phyloP scores from a whole-genome alignment of 2,329 filamentous ascomycete species.

The Claviceps citrina region DNA sequence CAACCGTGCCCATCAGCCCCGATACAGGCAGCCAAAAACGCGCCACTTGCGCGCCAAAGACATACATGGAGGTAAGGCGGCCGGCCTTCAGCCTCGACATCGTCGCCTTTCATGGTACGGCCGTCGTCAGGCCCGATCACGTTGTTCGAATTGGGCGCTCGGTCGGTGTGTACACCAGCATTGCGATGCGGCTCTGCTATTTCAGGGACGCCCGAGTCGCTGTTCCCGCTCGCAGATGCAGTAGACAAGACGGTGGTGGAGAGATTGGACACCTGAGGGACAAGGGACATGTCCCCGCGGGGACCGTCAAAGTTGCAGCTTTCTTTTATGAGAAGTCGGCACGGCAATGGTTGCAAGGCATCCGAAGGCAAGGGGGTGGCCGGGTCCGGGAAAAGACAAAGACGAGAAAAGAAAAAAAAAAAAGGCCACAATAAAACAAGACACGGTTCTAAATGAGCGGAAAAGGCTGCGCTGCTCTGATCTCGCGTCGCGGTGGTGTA shows the following conservation, averaged over 20 bases:
- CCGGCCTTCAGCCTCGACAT: conserved; percentile 27
- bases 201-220: conserved; percentile 3
- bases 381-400: neutral
- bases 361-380: too few species aligned
- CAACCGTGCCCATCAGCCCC: neutral
- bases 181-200: conserved; percentile 14
- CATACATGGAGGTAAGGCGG: conserved; percentile 30
- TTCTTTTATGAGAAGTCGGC: neutral
- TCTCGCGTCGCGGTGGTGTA: neutral
- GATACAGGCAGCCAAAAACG: neutral
- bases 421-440: neutral
- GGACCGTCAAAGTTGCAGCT: neutral
- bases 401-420: neutral
- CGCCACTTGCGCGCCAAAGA: conserved; percentile 2
- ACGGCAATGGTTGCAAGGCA: neutral
- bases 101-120: conserved; percentile 21
- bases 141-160: conserved; percentile 12
- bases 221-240: conserved; percentile 7
- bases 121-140: conserved; percentile 12
- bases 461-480: conserved; percentile 2
- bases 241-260: conserved; percentile 5
- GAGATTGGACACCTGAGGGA: conserved; percentile 5
- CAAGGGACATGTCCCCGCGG: conserved; percentile 5
- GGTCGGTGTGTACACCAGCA: conserved; percentile 16
- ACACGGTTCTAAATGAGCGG: neutral